Evolutionary conservation across 2,329 filamentous ascomycete species (phyloP), one percentile per base, ranked within the genome.

Genomic region (Penicillium sp.): DNA sequence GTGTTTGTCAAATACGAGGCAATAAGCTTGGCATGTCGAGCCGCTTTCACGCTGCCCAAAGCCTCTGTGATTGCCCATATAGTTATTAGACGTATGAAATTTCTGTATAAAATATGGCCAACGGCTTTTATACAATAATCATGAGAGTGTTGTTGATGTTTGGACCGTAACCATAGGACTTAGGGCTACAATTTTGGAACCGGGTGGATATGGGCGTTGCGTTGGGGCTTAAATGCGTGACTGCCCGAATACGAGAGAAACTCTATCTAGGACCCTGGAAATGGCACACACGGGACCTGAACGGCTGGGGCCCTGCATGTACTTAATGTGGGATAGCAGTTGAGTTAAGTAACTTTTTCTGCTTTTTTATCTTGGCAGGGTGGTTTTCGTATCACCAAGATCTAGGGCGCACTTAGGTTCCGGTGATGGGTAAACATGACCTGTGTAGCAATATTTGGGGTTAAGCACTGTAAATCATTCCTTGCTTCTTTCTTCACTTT

Each of bases 1-100:
- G 14, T 47, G 49, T 49, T 46, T 46, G 35, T 52, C n/a, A 33
- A 62, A 63, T 62, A 64, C 62, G 62, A 63, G 61, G 29, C 49
- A 42, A 48, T 49, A 16, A 42, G 31, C 58, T 62, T 64, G 54
- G 60, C 62, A 31, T 27, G 35, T 62, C 56, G 48, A 62, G 60
- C 54, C 60, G 54, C 55, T 48, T 59, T 23, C 7, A 9, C 23
- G 16, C 35, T 14, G 13, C 14, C 7, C 11, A 19, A 16, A 29
- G 25, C 6, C 1, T 26, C 2, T 31, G 11, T 0, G 29, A 26
- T 45, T 26, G 23, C 23, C 1, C 23, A 26, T 13, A 13, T 13
- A 11, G 3, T 31, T 6, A 14, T 1, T 31, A 14, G 5, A 31
- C 4, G 4, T 13, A 4, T 13, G 13, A 2, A 11, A 14, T 4